A percentile compares a stretch with the other conserved stretches of the same genome.
phyloP scores from a whole-genome alignment of 495 filamentous ascomycete species.

The Oleoguttula mirabilis region DNA sequence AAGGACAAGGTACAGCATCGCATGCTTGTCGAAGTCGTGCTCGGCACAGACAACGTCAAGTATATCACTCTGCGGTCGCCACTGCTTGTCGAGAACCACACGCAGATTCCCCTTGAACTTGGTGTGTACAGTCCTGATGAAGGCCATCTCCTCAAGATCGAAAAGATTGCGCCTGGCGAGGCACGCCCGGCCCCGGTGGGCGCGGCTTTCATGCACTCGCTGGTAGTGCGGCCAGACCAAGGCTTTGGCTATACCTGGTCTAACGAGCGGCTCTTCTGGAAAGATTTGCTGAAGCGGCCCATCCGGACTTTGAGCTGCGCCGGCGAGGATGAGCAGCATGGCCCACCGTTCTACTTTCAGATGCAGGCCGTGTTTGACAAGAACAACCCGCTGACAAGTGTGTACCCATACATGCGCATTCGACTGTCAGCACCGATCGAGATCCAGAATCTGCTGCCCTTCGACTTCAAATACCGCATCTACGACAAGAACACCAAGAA shows the following conservation, averaged over 20 bases:
- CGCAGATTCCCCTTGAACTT: constrained; percentile 88
- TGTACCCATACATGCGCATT: constrained; percentile 90
- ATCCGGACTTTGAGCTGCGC: constrained; percentile 77
- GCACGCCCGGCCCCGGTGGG: constrained; percentile 84
- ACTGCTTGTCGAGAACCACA: constrained; percentile 92
- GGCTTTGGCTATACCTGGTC: constrained; percentile 97
- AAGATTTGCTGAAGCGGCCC: constrained; percentile 70
- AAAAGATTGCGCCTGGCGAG: constrained; percentile 91
- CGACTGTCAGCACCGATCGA: constrained; percentile 84
- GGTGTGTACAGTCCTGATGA: constrained; percentile 85
- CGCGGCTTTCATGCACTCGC: constrained; percentile 75
- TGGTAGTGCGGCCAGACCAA: constrained; percentile 87
- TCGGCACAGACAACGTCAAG: constrained; percentile 88
- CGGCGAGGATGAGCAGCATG: constrained; percentile 63
- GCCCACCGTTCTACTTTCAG: constrained; percentile 90
- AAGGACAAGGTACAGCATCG: constrained; percentile 78
- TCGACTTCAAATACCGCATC: constrained; percentile 97
- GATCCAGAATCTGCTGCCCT: constrained; percentile 87
- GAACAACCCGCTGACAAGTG: constrained; percentile 64
- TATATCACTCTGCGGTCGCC: constrained; percentile 94
- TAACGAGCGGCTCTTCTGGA: constrained; percentile 78
- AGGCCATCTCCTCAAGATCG: constrained; percentile 88
- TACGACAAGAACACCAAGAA: constrained; percentile 96
- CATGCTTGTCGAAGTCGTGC: constrained; percentile 79
- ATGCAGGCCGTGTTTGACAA: constrained; percentile 72